Conservation (phyloP, 208 protist genomes). For the Lotmaria passim region DNA sequence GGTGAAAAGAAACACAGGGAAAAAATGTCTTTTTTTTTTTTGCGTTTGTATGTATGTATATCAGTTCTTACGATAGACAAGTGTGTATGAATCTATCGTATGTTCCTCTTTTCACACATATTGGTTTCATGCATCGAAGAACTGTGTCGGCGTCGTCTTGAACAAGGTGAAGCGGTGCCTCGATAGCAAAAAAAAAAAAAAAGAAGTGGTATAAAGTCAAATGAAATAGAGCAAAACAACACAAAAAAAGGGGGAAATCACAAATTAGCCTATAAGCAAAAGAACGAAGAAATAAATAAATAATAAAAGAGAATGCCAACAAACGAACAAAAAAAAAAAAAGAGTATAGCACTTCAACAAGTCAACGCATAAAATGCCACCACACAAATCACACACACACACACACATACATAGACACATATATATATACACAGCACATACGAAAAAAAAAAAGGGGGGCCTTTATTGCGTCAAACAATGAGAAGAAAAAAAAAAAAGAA, state of each 20-base stretch:
- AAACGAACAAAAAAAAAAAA: neutral
- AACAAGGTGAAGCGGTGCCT: too few relatives aligned
- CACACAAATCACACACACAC: slow-evolving; percentile 5
- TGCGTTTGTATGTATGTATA: neutral
- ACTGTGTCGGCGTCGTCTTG: too few relatives aligned
- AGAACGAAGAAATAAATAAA: neutral
- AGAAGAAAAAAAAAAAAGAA: neutral
- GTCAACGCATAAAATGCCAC: neutral
- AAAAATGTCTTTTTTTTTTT: neutral
- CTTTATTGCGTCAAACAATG: too few relatives aligned
- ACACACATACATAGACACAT: slow-evolving; percentile 15
- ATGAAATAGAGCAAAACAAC: neutral
- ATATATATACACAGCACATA: slow-evolving; percentile 11
- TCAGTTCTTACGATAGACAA: neutral
- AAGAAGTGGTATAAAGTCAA: neutral
- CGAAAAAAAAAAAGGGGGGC: neutral
- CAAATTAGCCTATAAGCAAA: neutral
- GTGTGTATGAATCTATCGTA: too few relatives aligned
- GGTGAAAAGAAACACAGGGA: neutral
- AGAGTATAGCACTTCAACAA: neutral
- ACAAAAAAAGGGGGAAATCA: neutral
- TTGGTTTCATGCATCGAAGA: too few relatives aligned
- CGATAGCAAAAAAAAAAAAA: too few relatives aligned
- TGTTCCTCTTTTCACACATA: too few relatives aligned
- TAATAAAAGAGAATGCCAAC: too few relatives aligned